Evolutionary conservation across 768 basidiomycete genomes (phyloP).

Genomic region (Steccherinum ochraceum): DNA sequence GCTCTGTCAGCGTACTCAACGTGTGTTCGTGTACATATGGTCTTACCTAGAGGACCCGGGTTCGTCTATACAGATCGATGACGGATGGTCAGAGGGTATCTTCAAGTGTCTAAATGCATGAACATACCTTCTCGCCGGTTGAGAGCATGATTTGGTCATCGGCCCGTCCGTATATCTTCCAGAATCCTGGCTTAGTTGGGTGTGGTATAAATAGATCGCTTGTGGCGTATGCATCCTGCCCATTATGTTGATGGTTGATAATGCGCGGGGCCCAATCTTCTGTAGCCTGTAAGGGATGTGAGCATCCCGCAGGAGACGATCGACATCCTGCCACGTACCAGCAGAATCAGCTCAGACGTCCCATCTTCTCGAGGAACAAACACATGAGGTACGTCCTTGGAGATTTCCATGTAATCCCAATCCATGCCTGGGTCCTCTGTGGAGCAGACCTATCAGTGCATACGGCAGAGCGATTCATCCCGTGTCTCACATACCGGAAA

Average conservation of each 20-base stretch:
- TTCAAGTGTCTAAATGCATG: background rate
- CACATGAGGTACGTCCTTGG: constrained; percentile 11
- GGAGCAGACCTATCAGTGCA: background rate
- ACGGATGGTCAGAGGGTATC: background rate
- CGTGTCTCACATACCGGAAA: constrained; percentile 12
- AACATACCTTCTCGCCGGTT: constrained; percentile 34
- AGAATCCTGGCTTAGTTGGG: constrained; percentile 33
- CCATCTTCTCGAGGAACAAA: constrained; percentile 15
- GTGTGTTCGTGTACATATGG: constrained; percentile 6
- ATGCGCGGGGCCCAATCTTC: constrained; percentile 13
- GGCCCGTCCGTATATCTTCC: constrained; percentile 16
- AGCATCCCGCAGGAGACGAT: background rate
- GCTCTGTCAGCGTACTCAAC: background rate
- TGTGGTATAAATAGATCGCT: constrained; percentile 39
- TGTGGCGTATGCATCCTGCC: constrained; percentile 35
- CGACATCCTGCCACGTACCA: constrained; percentile 8
- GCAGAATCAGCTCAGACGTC: constrained; percentile 16
- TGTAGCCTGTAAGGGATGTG: constrained; percentile 7
- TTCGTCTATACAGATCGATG: constrained; percentile 24
- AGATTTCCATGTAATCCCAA: constrained; percentile 18
- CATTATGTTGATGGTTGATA: constrained; percentile 29
- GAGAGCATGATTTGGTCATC: constrained; percentile 35
- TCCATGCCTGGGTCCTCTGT: constrained; percentile 14
- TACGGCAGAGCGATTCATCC: background rate
- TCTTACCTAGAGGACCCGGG: constrained; percentile 29